Base-by-base conservation (phyloP, 345 rosid genomes). In the Boechera retrofracta region DNA sequence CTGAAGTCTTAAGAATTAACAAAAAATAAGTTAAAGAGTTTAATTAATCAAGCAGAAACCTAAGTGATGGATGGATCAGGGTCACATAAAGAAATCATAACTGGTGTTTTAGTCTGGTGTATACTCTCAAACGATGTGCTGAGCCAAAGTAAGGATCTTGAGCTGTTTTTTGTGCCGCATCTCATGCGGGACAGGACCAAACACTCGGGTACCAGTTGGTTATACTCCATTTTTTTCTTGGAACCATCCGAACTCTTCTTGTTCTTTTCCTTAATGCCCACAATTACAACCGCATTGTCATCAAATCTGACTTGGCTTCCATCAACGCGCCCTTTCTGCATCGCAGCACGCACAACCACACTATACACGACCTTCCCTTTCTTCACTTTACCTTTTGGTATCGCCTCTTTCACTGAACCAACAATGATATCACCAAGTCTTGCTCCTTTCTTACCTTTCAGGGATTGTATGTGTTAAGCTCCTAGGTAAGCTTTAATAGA, bases 121-220 rank as follows among this genome's bases (percentile, higher is more conserved):
- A 26, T 16, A 5, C 38, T 77, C 77, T 90, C 86, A 86, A 21
- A 89, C 95, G 64, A 92, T 80, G 83, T 92, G 89, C 72, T 84
- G 74, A 9, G 99, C 98, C 75, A 89, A 67, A 31, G 94, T 67
- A 75, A 91, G 89, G 81, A 92, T 89, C 82, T 86, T 92, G 82
- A 89, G 88, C 68, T 91, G 97, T 72, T 82, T 84, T 67, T 80
- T 87, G 87, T 74, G 79, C 73, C 97, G 87, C 45, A 89, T 83
- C 84, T 93, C 98, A 33, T 95, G 91, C 0, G 98, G 94, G 47
- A 89, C 91, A 16, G 96, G 94, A 56, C 98, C 94, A 62, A 87
- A 88, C 49, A 95, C 91, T 49, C 94, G 84, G 35, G 91, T 95
- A 72, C 97, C 91, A 16, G 79, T 77, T 91, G 87, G 62, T 89